A percentile compares a stretch with the other conserved stretches of the same genome.
Evolutionary conservation across 1,284 basidiomycete genomes (phyloP).

Genomic region (Moniliophthora roreri): DNA sequence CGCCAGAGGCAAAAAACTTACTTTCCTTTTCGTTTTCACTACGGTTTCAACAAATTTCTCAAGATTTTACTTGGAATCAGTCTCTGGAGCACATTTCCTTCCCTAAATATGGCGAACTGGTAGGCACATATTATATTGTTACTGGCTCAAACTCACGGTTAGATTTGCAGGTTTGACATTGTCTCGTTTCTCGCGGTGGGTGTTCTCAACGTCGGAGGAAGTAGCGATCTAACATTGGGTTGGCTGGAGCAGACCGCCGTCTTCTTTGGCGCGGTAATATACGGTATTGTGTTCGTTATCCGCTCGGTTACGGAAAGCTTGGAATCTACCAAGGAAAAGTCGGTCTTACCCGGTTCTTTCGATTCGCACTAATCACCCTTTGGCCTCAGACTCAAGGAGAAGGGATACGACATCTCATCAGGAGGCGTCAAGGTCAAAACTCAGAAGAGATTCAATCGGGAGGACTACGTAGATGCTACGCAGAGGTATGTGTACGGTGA

Average conservation of each 20-base stretch:
- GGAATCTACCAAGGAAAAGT: slow-evolving; percentile 49
- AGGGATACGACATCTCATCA: slow-evolving; percentile 53
- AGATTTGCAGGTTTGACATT: background rate
- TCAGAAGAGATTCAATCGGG: slow-evolving; percentile 51
- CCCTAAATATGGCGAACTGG: background rate
- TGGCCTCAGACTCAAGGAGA: slow-evolving; percentile 47
- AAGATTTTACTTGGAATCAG: too few species aligned
- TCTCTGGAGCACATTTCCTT: too few species aligned
- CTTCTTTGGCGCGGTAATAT: slow-evolving; percentile 42
- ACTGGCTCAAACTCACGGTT: background rate
- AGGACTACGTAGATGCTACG: slow-evolving; percentile 69
- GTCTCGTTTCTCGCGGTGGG: slow-evolving; percentile 1
- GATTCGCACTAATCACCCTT: background rate
- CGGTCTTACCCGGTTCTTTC: slow-evolving; percentile 19
- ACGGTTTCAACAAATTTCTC: too few species aligned
- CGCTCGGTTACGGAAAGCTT: slow-evolving; percentile 38
- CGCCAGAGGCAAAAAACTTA: too few species aligned
- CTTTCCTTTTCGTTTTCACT: too few species aligned
- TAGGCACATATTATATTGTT: background rate
- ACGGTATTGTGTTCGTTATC: slow-evolving; percentile 35
- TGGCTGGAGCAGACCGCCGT: slow-evolving; percentile 37
- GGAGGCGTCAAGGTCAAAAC: slow-evolving; percentile 67
- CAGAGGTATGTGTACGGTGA: slow-evolving; percentile 51
- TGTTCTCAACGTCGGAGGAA: too few species aligned
- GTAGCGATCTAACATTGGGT: too few species aligned